phyloP scores from a whole-genome alignment of 2,329 filamentous ascomycete species.

The Ceratocystis lukuohia region DNA sequence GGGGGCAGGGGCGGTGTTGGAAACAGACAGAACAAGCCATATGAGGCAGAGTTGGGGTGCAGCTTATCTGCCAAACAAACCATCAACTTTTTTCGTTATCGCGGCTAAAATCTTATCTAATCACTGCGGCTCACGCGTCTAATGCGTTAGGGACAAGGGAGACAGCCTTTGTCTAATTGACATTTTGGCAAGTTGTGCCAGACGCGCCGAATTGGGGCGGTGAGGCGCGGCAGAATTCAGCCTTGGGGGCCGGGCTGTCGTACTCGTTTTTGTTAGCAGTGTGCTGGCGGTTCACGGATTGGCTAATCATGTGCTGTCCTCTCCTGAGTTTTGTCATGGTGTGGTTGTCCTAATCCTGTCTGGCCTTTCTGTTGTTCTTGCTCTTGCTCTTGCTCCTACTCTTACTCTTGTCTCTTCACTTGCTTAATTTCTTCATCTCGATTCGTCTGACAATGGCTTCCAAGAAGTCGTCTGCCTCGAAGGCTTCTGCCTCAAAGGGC shows the following conservation, averaged over 20 bases:
- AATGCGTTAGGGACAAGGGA: background rate
- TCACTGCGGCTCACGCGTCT: background rate
- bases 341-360: background rate
- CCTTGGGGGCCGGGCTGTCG: slow-evolving; percentile 13
- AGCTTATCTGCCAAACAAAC: background rate
- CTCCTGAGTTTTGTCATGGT: background rate
- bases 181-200: background rate
- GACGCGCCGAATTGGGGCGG: slow-evolving; percentile 10
- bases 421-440: background rate
- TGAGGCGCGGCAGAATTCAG: slow-evolving; percentile 20
- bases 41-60: background rate
- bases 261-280: background rate
- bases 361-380: background rate
- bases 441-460: slow-evolving; percentile 10
- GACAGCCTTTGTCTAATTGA: background rate
- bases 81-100: slow-evolving; percentile 15
- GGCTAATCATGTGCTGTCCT: background rate
- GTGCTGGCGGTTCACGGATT: background rate
- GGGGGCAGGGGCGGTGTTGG: background rate
- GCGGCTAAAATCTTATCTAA: slow-evolving; percentile 6
- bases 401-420: slow-evolving; percentile 2
- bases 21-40: background rate
- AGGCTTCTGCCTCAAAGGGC: slow-evolving; percentile 17
- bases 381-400: background rate
- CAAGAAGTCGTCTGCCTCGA: slow-evolving; percentile 7